Evolutionary conservation across 306 rosid genomes (phyloP).

Genomic region (Lagenaria siceraria): DNA sequence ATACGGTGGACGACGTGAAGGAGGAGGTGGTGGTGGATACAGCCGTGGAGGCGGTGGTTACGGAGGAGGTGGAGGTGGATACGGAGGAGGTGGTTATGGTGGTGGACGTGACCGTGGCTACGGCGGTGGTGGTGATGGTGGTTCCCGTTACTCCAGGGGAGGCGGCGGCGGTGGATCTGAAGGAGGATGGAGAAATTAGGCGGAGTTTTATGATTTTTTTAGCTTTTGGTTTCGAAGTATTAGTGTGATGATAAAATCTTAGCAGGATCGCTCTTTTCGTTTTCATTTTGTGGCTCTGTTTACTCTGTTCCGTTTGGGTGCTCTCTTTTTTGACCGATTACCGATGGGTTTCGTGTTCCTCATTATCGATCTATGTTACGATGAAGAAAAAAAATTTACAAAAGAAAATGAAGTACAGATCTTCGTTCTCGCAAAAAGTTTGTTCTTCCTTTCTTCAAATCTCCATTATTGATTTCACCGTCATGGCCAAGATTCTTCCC

Average conservation of each 20-base stretch:
- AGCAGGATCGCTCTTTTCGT: not conserved
- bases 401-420: not conserved
- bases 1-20: constrained; percentile 20
- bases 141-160: constrained; percentile 27
- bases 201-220: not conserved
- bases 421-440: not conserved
- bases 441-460: fast-evolving
- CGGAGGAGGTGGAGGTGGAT: constrained; percentile 23
- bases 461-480: not conserved
- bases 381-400: not conserved
- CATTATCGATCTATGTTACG: not conserved
- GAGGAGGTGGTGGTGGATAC: constrained; percentile 7
- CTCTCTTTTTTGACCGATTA: constrained; percentile 8
- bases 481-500: not conserved
- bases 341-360: constrained; percentile 6
- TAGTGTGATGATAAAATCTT: not conserved
- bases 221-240: not conserved
- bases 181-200: constrained; percentile 64
- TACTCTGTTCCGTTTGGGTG: not conserved
- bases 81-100: constrained; percentile 18
- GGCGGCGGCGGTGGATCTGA: constrained; percentile 48
- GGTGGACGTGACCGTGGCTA: constrained; percentile 14
- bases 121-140: constrained; percentile 38
- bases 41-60: constrained; percentile 23
- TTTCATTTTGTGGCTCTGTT: not conserved